A percentile compares a stretch with the other conserved stretches of the same genome.
Evolutionary conservation across 495 filamentous ascomycete genomes (phyloP).

Genomic region (Trichocladium uniseriatum): DNA sequence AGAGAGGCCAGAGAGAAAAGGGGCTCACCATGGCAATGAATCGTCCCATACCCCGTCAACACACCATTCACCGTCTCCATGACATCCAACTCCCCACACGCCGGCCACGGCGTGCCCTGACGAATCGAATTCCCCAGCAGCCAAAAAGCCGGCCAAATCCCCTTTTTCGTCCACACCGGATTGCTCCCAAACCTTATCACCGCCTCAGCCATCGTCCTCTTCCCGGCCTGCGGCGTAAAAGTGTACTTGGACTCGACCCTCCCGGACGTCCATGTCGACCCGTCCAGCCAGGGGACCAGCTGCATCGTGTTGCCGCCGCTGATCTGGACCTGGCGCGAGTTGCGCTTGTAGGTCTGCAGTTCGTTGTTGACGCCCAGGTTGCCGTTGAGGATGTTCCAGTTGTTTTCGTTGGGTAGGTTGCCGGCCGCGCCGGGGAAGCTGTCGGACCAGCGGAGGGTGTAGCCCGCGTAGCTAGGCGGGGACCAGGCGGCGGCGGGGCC

Average conservation of each 20-base stretch:
- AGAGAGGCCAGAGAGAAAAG: neutral
- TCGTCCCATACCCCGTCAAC: conserved; percentile 36
- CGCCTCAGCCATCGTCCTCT: conserved; percentile 34
- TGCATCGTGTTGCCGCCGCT: conserved; percentile 38
- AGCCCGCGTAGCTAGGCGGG: conserved; percentile 27
- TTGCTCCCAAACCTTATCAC: conserved; percentile 36
- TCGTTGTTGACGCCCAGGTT: conserved; percentile 36
- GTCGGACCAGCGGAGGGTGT: conserved; percentile 31
- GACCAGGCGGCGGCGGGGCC: conserved; percentile 22
- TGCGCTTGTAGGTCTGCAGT: conserved; percentile 33
- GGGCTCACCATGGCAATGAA: conserved; percentile 32
- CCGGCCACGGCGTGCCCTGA: conserved; percentile 35
- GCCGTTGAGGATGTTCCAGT: conserved; percentile 36
- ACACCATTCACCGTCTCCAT: conserved; percentile 41
- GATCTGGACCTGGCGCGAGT: conserved; percentile 30
- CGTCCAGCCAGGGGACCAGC: conserved; percentile 34
- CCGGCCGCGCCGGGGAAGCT: conserved; percentile 27
- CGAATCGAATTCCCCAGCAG: conserved; percentile 38
- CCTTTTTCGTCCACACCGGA: conserved; percentile 29
- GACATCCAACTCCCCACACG: conserved; percentile 44
- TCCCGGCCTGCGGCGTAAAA: conserved; percentile 34
- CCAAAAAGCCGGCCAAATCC: conserved; percentile 49
- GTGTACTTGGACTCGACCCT: conserved; percentile 39
- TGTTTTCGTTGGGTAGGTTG: conserved; percentile 22
- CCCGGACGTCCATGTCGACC: conserved; percentile 38